A percentile compares a stretch with the other conserved stretches of the same genome.
Conservation (phyloP, 345 rosid genomes). For the Eucalyptus tenuipes region DNA sequence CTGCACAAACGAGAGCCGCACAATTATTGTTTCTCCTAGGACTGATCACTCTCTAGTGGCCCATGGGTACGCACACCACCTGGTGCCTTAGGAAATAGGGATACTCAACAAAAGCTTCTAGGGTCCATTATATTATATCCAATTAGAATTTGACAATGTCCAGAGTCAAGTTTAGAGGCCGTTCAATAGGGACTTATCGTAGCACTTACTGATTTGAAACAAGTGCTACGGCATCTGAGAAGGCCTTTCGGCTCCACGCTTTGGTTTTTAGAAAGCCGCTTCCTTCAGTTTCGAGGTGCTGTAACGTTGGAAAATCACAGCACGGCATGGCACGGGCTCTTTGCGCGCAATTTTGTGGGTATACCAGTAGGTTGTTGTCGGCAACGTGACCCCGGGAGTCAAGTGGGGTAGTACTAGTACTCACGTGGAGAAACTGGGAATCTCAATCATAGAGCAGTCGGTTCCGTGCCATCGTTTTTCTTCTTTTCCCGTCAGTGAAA, state of each 20-base stretch:
- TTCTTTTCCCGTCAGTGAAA: background rate
- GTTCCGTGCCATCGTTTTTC: background rate
- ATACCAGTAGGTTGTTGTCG: background rate
- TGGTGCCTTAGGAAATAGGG: background rate
- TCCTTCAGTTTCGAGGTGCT: background rate
- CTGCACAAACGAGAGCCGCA: background rate
- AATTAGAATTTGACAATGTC: background rate
- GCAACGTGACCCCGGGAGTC: background rate
- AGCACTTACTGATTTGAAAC: background rate
- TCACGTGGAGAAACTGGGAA: background rate
- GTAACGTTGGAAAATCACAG: background rate
- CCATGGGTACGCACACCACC: background rate
- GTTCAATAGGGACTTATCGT: background rate
- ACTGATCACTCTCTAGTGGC: background rate
- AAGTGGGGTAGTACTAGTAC: background rate
- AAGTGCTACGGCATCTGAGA: background rate
- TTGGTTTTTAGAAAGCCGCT: background rate
- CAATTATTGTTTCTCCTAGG: background rate
- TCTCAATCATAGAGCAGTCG: background rate
- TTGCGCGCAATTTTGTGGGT: background rate
- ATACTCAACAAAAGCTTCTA: background rate
- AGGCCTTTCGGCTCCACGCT: background rate
- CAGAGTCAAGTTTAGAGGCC: background rate
- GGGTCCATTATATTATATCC: background rate
- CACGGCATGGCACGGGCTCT: background rate